These are phyloP conservation scores for Phaffia australis DNA, from an alignment of 768 basidiomycete genomes.

Conservation along the genomic window DNA sequence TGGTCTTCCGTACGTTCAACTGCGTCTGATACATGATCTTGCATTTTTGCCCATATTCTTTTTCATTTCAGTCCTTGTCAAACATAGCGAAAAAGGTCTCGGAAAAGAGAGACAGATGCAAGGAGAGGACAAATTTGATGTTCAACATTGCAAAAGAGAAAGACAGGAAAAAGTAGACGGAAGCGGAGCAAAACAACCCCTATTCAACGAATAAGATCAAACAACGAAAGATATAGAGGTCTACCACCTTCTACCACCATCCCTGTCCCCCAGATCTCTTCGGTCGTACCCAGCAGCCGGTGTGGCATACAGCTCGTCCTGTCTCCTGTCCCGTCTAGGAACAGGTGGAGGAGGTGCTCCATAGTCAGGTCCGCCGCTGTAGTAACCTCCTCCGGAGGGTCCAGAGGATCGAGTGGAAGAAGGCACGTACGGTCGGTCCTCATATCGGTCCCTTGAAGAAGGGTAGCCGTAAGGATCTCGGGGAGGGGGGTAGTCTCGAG, in stretches of 20 bases:
- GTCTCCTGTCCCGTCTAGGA: not conserved
- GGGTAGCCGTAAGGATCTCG: not conserved
- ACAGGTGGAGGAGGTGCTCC: constrained; percentile 12
- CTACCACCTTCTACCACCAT: constrained; percentile 13
- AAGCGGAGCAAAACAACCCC: too few species aligned
- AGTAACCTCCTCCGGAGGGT: not conserved
- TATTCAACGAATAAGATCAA: too few species aligned
- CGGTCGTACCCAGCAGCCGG: constrained; percentile 17
- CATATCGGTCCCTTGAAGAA: constrained; percentile 1
- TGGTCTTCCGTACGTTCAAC: too few species aligned
- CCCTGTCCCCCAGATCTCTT: not conserved
- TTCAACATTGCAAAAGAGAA: too few species aligned
- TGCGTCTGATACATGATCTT: too few species aligned
- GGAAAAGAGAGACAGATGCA: too few species aligned
- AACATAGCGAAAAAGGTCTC: too few species aligned
- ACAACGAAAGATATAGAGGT: not conserved
- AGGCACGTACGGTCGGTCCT: constrained; percentile 19
- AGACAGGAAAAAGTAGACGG: too few species aligned
- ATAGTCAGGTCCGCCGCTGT: constrained; percentile 10
- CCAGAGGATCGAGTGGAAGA: not conserved
- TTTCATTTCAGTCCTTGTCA: too few species aligned
- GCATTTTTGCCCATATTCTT: too few species aligned
- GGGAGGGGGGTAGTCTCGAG: constrained; percentile 11
- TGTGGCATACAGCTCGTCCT: constrained; percentile 21
- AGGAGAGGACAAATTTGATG: too few species aligned